phyloP scores from a whole-genome alignment of 768 basidiomycete species.

The Porpolomopsis calyptriformis region DNA sequence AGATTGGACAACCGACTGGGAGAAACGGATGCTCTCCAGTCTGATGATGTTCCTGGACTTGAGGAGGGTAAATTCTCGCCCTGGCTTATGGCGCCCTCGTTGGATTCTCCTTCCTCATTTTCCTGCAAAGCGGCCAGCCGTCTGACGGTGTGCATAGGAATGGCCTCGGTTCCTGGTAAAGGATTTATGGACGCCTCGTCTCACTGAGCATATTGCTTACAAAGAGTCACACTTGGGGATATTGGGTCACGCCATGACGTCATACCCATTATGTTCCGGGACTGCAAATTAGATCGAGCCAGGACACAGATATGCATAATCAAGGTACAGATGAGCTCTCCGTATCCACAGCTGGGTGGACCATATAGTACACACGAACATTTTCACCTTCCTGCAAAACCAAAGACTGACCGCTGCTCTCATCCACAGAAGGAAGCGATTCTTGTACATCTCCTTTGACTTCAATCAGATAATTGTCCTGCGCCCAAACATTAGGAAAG shows the following conservation, averaged over 20 bases:
- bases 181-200: too few species aligned
- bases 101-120: conserved; percentile 31
- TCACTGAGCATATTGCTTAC: conserved; percentile 29
- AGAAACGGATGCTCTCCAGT: conserved; percentile 44
- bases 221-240: conserved; percentile 32
- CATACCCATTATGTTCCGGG: neutral
- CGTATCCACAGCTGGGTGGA: conserved; percentile 79
- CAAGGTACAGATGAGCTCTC: conserved; percentile 34
- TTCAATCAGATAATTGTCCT: conserved; percentile 84
- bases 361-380: conserved; percentile 75
- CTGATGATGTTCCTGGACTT: conserved; percentile 23
- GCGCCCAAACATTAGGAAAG: conserved; percentile 1
- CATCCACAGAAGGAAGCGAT: conserved; percentile 56
- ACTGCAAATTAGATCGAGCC: too few species aligned
- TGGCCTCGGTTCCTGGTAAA: conserved; percentile 30
- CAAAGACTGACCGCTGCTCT: conserved; percentile 45
- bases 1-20: conserved; percentile 55
- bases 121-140: conserved; percentile 41
- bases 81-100: conserved; percentile 51
- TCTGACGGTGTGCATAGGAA: conserved; percentile 42
- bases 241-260: conserved; percentile 30
- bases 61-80: conserved; percentile 14
- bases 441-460: conserved; percentile 77
- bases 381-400: conserved; percentile 42
- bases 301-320: neutral